Evolutionary conservation across 257 asterid genomes (phyloP), one percentile per base, ranked within the genome.

Genomic region (Solanum chiquidenum): DNA sequence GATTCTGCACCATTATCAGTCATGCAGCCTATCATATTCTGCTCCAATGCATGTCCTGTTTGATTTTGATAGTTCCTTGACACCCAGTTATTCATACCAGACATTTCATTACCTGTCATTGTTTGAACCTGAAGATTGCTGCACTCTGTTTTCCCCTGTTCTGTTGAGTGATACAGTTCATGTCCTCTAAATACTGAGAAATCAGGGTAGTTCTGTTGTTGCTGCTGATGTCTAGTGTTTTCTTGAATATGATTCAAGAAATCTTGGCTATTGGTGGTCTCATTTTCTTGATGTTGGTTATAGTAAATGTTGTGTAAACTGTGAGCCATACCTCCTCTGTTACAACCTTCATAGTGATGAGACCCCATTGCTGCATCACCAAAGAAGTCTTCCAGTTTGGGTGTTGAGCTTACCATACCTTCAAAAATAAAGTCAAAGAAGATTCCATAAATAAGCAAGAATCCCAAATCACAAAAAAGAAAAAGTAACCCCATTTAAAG

Each of bases 311-410:
- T 94, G 92, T 95, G 98, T 12, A 95, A 87, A 87, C 98, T 94
- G 20, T 94, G 95, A 58, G 96, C 95, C 94, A 93, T 90, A 33
- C 91, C 91, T 23, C 94, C 95, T 68, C 93, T 90, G 90, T 92
- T 90, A 80, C 90, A 86, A 64, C 90, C 89, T 87, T 90, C 96
- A 89, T 92, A 95, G 74, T 92, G 93, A 84, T 93, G 95, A 95
- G 92, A 40, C 91, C 94, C 97, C 95, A 92, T 91, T 44, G 98
- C 60, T 73, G 93, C 91, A 34, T 94, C 98, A 34, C 98, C 96
- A 73, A 95, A 95, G 96, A 95, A 94, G 88, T 95, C 98, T 87
- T 94, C 99, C 21, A 95, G 95, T 85, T 97, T 95, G 7, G 98
- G 98, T 0, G 98, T 92, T 62, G 95, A 87, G 60, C 62, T 87